A percentile compares a stretch with the other conserved stretches of the same genome.
Conservation (phyloP, 345 rosid species). For the Luvunga scandens region DNA sequence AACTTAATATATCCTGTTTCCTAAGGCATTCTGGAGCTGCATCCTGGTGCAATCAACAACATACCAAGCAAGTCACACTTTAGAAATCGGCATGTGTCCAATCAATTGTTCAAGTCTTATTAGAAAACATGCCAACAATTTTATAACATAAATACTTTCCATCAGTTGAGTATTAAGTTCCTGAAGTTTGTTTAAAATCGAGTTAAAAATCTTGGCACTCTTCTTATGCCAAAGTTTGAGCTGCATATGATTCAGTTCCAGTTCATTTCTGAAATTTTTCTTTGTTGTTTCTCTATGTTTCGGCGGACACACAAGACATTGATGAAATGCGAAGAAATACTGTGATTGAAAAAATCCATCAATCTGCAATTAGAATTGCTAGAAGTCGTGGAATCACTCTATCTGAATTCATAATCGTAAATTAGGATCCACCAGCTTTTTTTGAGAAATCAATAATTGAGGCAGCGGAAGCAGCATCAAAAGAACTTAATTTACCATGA, state of each 20-base stretch:
- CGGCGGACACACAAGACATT: constrained; percentile 77
- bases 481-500: constrained; percentile 84
- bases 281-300: background rate
- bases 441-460: constrained; percentile 60
- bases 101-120: background rate
- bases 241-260: background rate
- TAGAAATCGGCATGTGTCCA: constrained; percentile 66
- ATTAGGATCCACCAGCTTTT: constrained; percentile 92
- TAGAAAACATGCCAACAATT: background rate
- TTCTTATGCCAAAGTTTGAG: background rate
- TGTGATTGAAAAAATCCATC: constrained; percentile 68
- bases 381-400: constrained; percentile 54
- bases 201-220: background rate
- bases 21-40: constrained; percentile 76
- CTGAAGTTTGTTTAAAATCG: background rate
- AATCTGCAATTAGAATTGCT: constrained; percentile 68
- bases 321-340: constrained; percentile 75
- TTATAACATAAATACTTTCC: background rate
- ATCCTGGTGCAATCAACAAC: constrained; percentile 96
- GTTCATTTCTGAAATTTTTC: constrained; percentile 3
- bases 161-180: background rate
- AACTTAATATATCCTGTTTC: constrained; percentile 3
- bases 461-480: constrained; percentile 68
- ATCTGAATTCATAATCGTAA: constrained; percentile 75
- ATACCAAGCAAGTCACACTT: constrained; percentile 91